phyloP scores from a whole-genome alignment of 805 yeast species.

The Spathaspora passalidarum region DNA sequence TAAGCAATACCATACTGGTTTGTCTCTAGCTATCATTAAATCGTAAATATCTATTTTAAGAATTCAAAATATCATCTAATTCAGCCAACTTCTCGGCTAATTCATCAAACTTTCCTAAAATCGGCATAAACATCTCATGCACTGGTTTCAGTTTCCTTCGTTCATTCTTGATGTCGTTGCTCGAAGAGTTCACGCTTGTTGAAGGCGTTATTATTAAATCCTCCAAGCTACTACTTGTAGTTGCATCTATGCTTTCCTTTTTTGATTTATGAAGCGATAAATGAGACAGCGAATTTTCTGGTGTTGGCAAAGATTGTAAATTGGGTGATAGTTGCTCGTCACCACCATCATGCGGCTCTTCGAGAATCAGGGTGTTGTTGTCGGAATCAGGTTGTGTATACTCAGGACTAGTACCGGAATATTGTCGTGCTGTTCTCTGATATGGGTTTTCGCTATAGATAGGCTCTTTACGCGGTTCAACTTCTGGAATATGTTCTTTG shows the following conservation, averaged over 20 bases:
- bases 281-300: constrained; percentile 5
- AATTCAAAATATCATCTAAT: constrained; percentile 22
- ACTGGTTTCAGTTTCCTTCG: constrained; percentile 35
- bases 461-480: constrained; percentile 16
- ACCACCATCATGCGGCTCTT: not conserved
- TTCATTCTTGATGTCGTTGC: constrained; percentile 21
- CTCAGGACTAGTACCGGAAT: not conserved
- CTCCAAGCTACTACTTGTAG: not conserved
- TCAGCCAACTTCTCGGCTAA: constrained; percentile 41
- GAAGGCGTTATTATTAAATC: constrained; percentile 27
- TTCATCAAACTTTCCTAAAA: constrained; percentile 47
- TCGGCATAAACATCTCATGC: constrained; percentile 54
- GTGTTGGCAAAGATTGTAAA: not conserved
- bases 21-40: no score
- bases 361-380: not conserved
- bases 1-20: no score
- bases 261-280: constrained; percentile 3
- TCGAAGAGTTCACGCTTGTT: constrained; percentile 33
- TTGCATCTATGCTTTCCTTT: constrained; percentile 5
- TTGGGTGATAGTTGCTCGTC: not conserved
- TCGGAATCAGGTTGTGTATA: not conserved
- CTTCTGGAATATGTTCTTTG: constrained; percentile 7
- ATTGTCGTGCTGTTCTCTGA: not conserved
- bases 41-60: no score
- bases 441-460: constrained; percentile 14